These are phyloP conservation scores for Euphorbia peplus DNA, from an alignment of 345 rosid species.

Conservation along the genomic window DNA sequence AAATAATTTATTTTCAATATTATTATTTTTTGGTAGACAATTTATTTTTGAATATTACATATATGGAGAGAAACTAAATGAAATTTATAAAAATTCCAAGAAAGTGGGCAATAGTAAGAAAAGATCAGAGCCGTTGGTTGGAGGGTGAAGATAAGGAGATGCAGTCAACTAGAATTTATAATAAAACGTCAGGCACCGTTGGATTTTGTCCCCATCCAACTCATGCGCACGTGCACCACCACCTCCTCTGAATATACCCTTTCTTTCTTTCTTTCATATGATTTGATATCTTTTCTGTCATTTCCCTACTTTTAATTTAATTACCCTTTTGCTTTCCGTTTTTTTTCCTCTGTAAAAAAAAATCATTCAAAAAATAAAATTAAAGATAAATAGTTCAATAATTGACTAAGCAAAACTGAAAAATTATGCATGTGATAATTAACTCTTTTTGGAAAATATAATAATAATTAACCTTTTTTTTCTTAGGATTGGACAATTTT, in stretches of 20 bases:
- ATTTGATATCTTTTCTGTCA: constrained; percentile 9
- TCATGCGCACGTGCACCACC: constrained; percentile 43
- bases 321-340: not conserved
- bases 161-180: constrained; percentile 23
- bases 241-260: constrained; percentile 33
- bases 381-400: not conserved
- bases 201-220: constrained; percentile 46
- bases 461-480: not conserved
- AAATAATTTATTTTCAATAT: too few species aligned
- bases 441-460: not conserved
- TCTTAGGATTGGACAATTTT: not conserved
- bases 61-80: too few species aligned
- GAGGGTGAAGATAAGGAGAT: not conserved
- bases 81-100: not conserved
- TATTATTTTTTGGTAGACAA: too few species aligned
- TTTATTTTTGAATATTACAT: too few species aligned
- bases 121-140: constrained; percentile 3
- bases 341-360: not conserved
- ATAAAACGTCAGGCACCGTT: constrained; percentile 45
- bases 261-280: not conserved
- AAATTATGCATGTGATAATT: not conserved
- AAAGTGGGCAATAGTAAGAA: not conserved
- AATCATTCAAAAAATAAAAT: too few species aligned
- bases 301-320: not conserved
- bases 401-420: not conserved